Evolutionary conservation across 106 monocot species (phyloP).

Genomic region (Dioscorea alata): DNA sequence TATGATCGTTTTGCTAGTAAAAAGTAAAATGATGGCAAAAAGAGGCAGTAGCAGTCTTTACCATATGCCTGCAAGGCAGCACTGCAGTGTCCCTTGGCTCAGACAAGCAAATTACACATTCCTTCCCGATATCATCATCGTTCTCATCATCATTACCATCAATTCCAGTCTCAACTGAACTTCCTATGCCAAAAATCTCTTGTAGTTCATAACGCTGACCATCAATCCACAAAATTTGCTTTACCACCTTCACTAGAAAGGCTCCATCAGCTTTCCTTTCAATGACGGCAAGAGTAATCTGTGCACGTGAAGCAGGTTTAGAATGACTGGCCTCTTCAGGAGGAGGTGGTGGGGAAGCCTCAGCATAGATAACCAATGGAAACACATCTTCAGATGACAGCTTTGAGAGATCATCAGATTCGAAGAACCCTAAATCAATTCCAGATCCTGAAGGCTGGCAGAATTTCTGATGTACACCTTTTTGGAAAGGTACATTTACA

Average conservation of each 20-base stretch:
- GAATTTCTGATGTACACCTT: conserved; percentile 66
- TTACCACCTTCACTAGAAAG: conserved; percentile 67
- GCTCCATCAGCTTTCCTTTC: conserved; percentile 37
- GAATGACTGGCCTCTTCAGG: conserved; percentile 7
- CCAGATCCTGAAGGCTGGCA: conserved; percentile 70
- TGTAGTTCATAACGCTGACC: conserved; percentile 74
- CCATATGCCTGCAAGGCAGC: conserved; percentile 92
- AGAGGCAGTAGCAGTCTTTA: conserved; percentile 24
- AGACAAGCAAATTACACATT: conserved; percentile 92
- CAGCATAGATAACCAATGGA: conserved; percentile 71
- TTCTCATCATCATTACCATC: conserved; percentile 34
- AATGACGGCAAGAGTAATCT: conserved; percentile 78
- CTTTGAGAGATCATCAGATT: conserved; percentile 65
- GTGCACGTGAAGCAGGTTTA: conserved; percentile 28
- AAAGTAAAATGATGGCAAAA: neutral
- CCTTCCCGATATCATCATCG: conserved; percentile 58
- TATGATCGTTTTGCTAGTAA: neutral
- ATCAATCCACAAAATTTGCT: conserved; percentile 72
- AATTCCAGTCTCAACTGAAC: conserved; percentile 23
- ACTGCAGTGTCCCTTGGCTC: conserved; percentile 82
- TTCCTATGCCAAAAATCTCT: conserved; percentile 74
- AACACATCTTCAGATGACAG: conserved; percentile 49
- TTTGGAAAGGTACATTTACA: conserved; percentile 45
- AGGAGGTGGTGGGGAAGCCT: conserved; percentile 20
- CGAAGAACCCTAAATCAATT: conserved; percentile 83